Base-by-base conservation (phyloP, 805 yeast genomes). In the Monosporozyma yasuniensis region DNA sequence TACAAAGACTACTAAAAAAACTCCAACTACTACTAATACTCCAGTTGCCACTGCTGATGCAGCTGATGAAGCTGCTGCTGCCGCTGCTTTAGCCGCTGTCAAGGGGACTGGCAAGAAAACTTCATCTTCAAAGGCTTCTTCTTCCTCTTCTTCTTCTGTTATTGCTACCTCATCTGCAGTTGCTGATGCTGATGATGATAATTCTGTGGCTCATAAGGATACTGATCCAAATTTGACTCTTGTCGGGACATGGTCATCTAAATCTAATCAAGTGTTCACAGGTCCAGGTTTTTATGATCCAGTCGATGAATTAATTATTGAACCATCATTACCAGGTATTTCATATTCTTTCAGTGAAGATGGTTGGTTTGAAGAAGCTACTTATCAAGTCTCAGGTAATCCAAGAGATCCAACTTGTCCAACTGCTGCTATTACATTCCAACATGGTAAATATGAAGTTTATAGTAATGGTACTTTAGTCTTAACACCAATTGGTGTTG, bases 231-330 rank as follows among this genome's bases (percentile, higher is more conserved):
- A 47, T 19, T 16, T 44, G 41, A 44, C 47, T 16, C 44, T 48
- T 23, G 51, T 48, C 12, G 99, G 99, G 6, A 93, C 99, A 0
- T 93, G 99, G 99, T 69, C 90, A 1, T 84, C 97, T 16, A 93
- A 93, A 67, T 82, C 97, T 11, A 87, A 86, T 66, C 81, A 95
- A 11, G 99, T 93, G 7, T 83, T 91, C 72, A 93, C 99, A 0
- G 99, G 99, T 0, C 96, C 98, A 6, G 85, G 90, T 2, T 93
- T 93, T 64, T 93, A 80, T 65, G 98, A 93, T 66, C 99, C 99
- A 2, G 85, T 89, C 27, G 96, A 91, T 64, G 99, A 93, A 67
- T 77, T 91, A 16, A 72, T 93, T 51, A 87, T 89, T 53, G 99
- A 93, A 66, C 99, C 99, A 2, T 91, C 90, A 8, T 75, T 93